phyloP scores from a whole-genome alignment of 495 filamentous ascomycete species.

The Aspergillus cavernicola region DNA sequence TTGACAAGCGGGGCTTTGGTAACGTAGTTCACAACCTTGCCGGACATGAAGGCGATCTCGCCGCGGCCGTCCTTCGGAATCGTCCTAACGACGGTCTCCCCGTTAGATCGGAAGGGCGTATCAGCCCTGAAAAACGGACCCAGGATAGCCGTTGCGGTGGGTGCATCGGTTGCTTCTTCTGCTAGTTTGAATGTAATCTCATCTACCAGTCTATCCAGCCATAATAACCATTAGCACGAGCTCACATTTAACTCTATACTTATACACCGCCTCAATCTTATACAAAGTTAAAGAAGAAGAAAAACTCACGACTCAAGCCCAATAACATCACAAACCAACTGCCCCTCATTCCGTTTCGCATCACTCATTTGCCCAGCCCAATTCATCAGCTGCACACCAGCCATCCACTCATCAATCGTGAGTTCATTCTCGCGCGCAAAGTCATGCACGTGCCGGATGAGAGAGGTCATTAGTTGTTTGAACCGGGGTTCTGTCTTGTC shows the following conservation, averaged over 20 bases:
- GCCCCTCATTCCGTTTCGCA: conserved; percentile 68
- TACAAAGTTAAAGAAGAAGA: conserved; percentile 9
- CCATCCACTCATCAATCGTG: conserved; percentile 47
- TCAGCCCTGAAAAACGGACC: conserved; percentile 76
- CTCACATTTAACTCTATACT: too few relatives aligned
- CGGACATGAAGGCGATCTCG: conserved; percentile 60
- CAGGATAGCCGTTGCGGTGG: conserved; percentile 68
- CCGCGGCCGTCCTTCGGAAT: conserved; percentile 49
- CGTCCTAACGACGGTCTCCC: conserved; percentile 58
- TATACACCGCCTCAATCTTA: too few relatives aligned
- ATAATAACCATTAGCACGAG: too few relatives aligned
- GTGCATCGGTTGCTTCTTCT: conserved; percentile 42
- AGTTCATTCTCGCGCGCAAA: conserved; percentile 48
- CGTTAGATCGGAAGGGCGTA: conserved; percentile 60
- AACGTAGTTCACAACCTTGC: conserved; percentile 53
- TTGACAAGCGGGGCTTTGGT: conserved; percentile 57
- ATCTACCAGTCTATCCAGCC: conserved; percentile 65
- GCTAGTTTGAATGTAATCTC: conserved; percentile 70
- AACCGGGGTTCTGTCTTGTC: conserved; percentile 58
- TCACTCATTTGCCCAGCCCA: conserved; percentile 68
- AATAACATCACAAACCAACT: conserved; percentile 67
- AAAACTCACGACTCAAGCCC: conserved; percentile 60
- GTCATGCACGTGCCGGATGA: conserved; percentile 46
- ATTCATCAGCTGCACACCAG: conserved; percentile 57
- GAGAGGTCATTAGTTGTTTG: conserved; percentile 37